Evolutionary conservation across 2,329 filamentous ascomycete species (phyloP).

Genomic region (Colletotrichum chrysophilum): DNA sequence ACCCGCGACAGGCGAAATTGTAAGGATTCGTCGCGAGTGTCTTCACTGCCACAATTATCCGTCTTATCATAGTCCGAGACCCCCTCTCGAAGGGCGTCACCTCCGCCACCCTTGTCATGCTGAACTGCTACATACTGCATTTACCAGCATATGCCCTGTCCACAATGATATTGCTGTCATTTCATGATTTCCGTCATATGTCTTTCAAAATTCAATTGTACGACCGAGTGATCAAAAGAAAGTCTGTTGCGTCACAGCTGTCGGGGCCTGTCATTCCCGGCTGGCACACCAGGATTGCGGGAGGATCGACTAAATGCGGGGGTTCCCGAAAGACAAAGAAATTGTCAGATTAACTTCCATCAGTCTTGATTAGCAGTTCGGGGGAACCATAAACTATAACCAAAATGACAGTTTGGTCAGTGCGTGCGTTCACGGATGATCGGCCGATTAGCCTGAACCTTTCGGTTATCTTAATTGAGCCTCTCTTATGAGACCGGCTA

Average conservation of each 20-base stretch:
- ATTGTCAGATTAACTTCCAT: background rate
- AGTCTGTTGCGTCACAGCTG: background rate
- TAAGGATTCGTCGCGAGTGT: background rate
- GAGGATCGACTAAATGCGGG: background rate
- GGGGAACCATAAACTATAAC: background rate
- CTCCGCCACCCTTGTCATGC: background rate
- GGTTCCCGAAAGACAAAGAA: background rate
- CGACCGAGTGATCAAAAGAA: background rate
- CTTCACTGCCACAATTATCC: background rate
- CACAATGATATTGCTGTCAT: background rate
- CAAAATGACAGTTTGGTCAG: background rate
- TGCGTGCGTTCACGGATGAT: background rate
- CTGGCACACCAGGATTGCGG: background rate
- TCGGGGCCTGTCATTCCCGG: background rate
- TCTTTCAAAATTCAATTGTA: no score
- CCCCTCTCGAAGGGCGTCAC: background rate
- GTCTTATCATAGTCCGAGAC: background rate
- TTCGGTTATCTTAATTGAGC: background rate
- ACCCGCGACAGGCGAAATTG: background rate
- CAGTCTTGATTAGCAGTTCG: background rate
- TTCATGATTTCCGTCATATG: no score
- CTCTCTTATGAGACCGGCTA: background rate
- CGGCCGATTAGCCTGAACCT: background rate
- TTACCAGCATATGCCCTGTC: background rate
- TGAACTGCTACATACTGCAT: background rate